Base-by-base conservation (phyloP, 257 asterid species). In the Salvia rosmarinus region DNA sequence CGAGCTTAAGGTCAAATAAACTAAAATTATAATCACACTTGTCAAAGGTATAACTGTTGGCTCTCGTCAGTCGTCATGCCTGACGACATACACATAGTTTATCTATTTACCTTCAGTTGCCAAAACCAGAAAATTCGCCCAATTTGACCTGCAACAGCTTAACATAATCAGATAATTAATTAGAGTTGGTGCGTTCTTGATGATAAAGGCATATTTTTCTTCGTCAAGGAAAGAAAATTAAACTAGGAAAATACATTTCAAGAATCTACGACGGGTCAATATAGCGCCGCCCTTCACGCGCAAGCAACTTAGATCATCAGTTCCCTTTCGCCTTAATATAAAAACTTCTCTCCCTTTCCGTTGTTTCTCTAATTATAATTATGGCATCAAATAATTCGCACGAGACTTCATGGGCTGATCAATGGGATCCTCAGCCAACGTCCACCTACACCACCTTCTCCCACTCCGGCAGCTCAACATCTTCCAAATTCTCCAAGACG, bases 331-430 rank as follows among this genome's bases (percentile, higher is more conserved):
- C 54, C 77, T 30, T 39, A 5, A 2, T 60, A 72, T 72, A 73
- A 51, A n/a, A 7, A 34, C 46, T 32, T 32, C 34, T 1, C 19
- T 34, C 13, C 0, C 17, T 12, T n/a, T 35, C 28, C 43, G 1
- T 4, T 4, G 7, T 37, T 21, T 8, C 16, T 65, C 19, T 12
- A 2, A 23, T 34, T 8, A 4, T 34, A 10, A 1, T 54, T 11
- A 81, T 78, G 83, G 84, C 82, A 34, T 67, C 82, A 42, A 82
- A 78, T 35, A 77, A 25, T 44, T 80, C 90, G 2, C 56, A 82
- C 60, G 96, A 90, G 80, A 83, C 83, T 23, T 86, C 96, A 8
- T 83, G 86, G 90, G 90, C 88, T 0, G 92, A 84, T 75, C 89
- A 86, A 59, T 86, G 89, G 92, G 92, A 84, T 64, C 76, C 87